Evolutionary conservation across 176 grass and related monocot species (phyloP).

Genomic region (Zizania latifolia): DNA sequence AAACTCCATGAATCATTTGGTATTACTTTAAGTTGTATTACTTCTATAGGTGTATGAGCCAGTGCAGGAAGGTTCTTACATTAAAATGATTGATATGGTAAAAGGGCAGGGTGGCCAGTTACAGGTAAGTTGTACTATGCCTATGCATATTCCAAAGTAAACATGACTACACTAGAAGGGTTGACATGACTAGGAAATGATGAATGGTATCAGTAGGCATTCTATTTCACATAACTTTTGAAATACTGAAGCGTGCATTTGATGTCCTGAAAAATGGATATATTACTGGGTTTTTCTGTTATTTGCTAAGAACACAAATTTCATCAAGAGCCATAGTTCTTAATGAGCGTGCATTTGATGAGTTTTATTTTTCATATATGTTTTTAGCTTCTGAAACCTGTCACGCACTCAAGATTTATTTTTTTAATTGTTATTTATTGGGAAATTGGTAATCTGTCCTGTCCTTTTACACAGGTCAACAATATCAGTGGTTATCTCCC

Average conservation of each 20-base stretch:
- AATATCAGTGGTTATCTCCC: constrained; percentile 98
- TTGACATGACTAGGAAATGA: neutral
- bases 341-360: neutral
- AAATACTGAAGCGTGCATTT: neutral
- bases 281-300: neutral
- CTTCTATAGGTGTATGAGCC: constrained; percentile 73
- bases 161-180: neutral
- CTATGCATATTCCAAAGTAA: neutral
- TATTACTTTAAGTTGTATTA: constrained; percentile 18
- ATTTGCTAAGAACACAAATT: neutral
- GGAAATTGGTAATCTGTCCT: constrained; percentile 16
- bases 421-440: neutral
- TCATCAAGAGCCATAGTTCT: neutral
- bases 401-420: neutral
- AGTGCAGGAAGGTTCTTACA: constrained; percentile 92
- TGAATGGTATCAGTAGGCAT: neutral
- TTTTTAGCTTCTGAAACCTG: constrained; percentile 5
- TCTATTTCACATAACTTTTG: neutral
- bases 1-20: neutral
- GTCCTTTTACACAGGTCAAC: constrained; percentile 65
- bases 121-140: constrained; percentile 57
- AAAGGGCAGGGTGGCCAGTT: constrained; percentile 84
- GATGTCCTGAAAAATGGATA: constrained; percentile 1
- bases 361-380: neutral
- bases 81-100: constrained; percentile 99